Evolutionary conservation across 164 flowering plant species (phyloP).

Genomic region (Annona squamosa): DNA sequence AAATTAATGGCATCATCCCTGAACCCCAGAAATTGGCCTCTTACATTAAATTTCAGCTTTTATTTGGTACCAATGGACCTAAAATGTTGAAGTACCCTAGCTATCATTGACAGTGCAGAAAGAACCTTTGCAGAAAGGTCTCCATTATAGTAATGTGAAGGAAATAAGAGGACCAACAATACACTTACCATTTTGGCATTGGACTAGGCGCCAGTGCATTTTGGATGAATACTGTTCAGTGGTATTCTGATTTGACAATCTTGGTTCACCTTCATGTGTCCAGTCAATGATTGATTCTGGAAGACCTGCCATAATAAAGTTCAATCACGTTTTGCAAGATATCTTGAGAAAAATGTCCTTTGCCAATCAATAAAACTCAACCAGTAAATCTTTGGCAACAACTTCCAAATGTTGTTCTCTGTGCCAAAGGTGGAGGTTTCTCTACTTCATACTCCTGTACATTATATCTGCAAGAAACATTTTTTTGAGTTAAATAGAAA

Average conservation of each 20-base stretch:
- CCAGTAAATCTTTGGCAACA: slow-evolving; percentile 32
- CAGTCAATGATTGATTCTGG: slow-evolving; percentile 86
- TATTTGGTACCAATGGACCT: background rate
- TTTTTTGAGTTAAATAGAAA: slow-evolving; percentile 1
- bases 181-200: slow-evolving; percentile 82
- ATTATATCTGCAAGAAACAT: slow-evolving; percentile 49
- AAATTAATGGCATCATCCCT: background rate
- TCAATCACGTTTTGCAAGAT: slow-evolving; percentile 5
- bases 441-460: slow-evolving; percentile 91
- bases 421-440: slow-evolving; percentile 36
- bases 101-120: background rate
- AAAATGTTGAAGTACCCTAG: background rate
- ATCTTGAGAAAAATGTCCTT: background rate
- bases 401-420: slow-evolving; percentile 95
- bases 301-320: slow-evolving; percentile 44
- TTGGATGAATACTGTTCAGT: slow-evolving; percentile 74
- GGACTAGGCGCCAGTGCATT: slow-evolving; percentile 95
- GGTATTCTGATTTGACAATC: slow-evolving; percentile 54
- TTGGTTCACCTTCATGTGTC: slow-evolving; percentile 72
- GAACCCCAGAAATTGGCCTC: background rate
- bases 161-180: background rate
- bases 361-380: slow-evolving; percentile 5
- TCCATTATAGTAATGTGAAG: background rate
- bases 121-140: background rate
- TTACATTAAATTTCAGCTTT: background rate